Evolutionary conservation across 768 basidiomycete genomes (phyloP).

Genomic region (Tremella mesenterica): DNA sequence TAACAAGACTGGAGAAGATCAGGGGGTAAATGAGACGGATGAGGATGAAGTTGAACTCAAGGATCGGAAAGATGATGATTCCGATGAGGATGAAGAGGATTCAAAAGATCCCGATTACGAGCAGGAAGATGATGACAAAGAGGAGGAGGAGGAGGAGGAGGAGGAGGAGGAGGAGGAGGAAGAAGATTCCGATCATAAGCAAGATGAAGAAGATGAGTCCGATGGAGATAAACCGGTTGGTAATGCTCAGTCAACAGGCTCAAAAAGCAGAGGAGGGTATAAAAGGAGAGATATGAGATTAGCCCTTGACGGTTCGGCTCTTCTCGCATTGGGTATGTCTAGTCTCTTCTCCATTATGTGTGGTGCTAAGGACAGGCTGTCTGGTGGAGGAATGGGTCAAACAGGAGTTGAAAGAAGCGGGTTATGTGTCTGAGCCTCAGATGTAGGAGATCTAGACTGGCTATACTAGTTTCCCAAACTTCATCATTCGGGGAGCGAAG

Average conservation of each 20-base stretch:
- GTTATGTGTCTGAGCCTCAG: not conserved
- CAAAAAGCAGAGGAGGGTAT: conserved; percentile 8
- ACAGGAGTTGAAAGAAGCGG: not conserved
- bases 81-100: conserved; percentile 15
- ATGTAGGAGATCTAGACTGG: not conserved
- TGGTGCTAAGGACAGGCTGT: not conserved
- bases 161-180: conserved; percentile 7
- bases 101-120: no score
- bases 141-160: conserved; percentile 4
- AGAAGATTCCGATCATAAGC: not conserved
- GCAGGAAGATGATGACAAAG: conserved; percentile 7
- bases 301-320: conserved; percentile 24
- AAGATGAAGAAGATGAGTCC: not conserved
- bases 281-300: conserved; percentile 24
- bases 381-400: conserved; percentile 6
- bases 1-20: not conserved
- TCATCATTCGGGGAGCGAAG: not conserved
- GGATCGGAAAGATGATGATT: conserved; percentile 11
- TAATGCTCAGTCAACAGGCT: not conserved
- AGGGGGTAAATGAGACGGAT: not conserved
- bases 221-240: not conserved
- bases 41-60: not conserved
- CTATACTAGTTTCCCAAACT: not conserved
- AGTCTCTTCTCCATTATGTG: not conserved
- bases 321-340: conserved; percentile 25